Conservation (phyloP, 192 early-diverging fungal genomes). For the Backusella westeae region DNA sequence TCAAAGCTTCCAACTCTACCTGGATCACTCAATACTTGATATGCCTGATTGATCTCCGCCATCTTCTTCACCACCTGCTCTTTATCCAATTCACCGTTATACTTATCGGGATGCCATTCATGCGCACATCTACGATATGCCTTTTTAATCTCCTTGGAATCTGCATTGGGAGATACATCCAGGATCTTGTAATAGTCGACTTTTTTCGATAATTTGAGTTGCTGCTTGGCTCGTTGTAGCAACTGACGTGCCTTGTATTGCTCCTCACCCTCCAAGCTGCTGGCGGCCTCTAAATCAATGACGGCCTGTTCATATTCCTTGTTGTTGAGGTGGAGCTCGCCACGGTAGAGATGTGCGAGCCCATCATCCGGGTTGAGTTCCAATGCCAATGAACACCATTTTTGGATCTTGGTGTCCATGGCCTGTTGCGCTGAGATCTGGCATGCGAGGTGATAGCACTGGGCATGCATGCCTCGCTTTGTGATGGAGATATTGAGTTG, state of each 20-base stretch:
- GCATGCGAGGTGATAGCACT: slow-evolving; percentile 59
- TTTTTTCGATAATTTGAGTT: slow-evolving; percentile 54
- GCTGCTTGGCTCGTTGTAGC: slow-evolving; percentile 58
- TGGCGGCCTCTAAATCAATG: slow-evolving; percentile 62
- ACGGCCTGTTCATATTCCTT: slow-evolving; percentile 83
- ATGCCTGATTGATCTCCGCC: slow-evolving; percentile 91
- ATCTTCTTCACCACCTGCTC: slow-evolving; percentile 87
- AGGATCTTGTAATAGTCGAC: slow-evolving; percentile 98
- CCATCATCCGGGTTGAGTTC: slow-evolving; percentile 67
- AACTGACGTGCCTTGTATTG: slow-evolving; percentile 44
- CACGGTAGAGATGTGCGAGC: slow-evolving; percentile 72
- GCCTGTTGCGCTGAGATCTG: slow-evolving; percentile 55
- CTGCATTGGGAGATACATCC: slow-evolving; percentile 67
- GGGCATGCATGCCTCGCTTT: slow-evolving; percentile 29
- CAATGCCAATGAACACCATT: slow-evolving; percentile 71
- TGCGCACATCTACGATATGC: slow-evolving; percentile 89
- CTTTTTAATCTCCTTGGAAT: slow-evolving; percentile 81
- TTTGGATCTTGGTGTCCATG: slow-evolving; percentile 48
- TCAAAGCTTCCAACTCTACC: slow-evolving; percentile 11
- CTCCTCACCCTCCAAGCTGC: slow-evolving; percentile 30
- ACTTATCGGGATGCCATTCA: slow-evolving; percentile 83
- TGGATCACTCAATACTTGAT: slow-evolving; percentile 78
- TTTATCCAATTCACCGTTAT: slow-evolving; percentile 69
- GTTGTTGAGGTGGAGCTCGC: slow-evolving; percentile 61
- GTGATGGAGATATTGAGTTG: slow-evolving; percentile 28